Base-by-base conservation (phyloP, 2,329 filamentous ascomycete genomes). In the Ophiostoma angusticollis region DNA sequence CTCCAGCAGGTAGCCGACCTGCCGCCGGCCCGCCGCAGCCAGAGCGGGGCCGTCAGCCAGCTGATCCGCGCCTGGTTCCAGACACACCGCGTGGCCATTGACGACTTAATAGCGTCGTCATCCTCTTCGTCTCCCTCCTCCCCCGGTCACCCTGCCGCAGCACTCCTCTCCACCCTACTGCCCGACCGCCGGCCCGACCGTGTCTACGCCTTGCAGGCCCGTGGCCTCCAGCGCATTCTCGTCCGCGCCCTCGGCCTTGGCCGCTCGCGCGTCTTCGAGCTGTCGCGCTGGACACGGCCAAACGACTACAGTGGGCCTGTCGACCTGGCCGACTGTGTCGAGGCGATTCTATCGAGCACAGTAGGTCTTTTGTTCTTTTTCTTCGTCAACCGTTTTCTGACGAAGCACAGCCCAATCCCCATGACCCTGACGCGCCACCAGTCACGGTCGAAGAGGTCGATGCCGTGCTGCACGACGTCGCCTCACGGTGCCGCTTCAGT, bases 391-490 rank as follows among this genome's bases (percentile, higher is more conserved):
- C 12, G 2, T 30, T 31, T 21, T 5, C 9, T 32, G 23, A 47
- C 48, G 11, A 53, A 31, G n/a, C 6, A n/a, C n/a, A 72, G 68
- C 70, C 70, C 12, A 72, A 68, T 31, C 58, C 58, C 9, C 33
- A 47, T 2, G 50, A 55, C 51, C 40, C 44, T 39, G 49, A 52
- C 38, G 46, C 58, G 43, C 34, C 56, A 50, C 34, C 55, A 50
- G 66, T 87, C 16, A 78, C 70, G 0, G 66, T 89, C 1, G 78
- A 87, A 47, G 76, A 87, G 37, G 69, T 94, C 21, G 83, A 94
- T 45, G 51, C 57, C 4, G 57, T 73, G 5, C 63, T 94, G 6
- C 64, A 74, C n/a, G 57, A 60, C 22, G 62, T 93, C 40, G 85
- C 86, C 1, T 72, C 78, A 1, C 68, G 64, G 13, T 80, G 74